A percentile compares a stretch with the other conserved stretches of the same genome.
These are phyloP conservation scores for Fraxinus paxiana DNA, from an alignment of 305 asterid genomes.

Conservation along the genomic window DNA sequence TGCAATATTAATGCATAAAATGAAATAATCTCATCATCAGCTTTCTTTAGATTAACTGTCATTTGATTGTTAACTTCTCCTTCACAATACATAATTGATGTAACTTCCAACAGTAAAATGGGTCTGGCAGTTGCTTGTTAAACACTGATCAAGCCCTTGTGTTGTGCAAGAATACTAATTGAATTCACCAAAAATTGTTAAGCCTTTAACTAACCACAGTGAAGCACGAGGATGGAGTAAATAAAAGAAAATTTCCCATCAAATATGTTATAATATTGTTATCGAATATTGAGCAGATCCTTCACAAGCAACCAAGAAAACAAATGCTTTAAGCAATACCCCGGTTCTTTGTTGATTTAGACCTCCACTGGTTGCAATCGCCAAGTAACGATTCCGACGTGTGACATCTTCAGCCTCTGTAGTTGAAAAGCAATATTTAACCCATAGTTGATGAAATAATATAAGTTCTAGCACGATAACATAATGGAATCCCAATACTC, in stretches of 20 bases:
- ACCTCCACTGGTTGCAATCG: conserved; percentile 95
- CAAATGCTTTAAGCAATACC: conserved; percentile 40
- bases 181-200: background rate
- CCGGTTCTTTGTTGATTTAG: conserved; percentile 98
- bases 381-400: conserved; percentile 63
- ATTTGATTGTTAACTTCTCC: background rate
- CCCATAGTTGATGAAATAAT: background rate
- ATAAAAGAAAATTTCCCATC: background rate
- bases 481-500: conserved; percentile 7
- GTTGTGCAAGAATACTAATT: background rate
- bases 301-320: background rate
- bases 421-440: conserved; percentile 19
- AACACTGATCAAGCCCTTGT: background rate
- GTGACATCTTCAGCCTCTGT: conserved; percentile 69
- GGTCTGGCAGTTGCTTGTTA: background rate
- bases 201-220: background rate
- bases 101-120: background rate
- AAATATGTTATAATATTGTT: background rate
- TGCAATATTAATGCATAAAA: background rate
- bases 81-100: background rate
- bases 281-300: background rate
- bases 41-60: background rate
- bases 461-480: background rate
- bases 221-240: background rate
- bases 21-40: conserved; percentile 4